Percentiles rank a stretch among this genome's conserved stretches.
These are phyloP conservation scores for Amylostereum areolatum DNA, from an alignment of 1,284 basidiomycete species.

Conservation along the genomic window DNA sequence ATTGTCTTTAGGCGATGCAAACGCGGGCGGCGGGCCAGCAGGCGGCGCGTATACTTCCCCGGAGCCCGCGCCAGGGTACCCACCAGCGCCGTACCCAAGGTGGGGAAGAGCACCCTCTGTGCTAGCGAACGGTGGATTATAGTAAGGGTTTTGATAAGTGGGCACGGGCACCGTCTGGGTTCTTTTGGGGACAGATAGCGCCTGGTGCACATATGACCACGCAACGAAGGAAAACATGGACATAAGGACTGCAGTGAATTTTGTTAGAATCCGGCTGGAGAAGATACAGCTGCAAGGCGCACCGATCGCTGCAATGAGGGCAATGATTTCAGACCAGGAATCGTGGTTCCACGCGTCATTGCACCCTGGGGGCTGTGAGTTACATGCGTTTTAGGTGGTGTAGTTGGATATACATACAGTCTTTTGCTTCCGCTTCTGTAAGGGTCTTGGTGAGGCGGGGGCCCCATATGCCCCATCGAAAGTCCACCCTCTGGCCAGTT, in stretches of 20 bases:
- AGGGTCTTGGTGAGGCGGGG: constrained; percentile 24
- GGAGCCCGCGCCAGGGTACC: background rate
- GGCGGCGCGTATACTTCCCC: constrained; percentile 25
- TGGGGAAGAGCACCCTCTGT: constrained; percentile 12
- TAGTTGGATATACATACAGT: constrained; percentile 33
- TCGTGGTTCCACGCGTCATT: constrained; percentile 46
- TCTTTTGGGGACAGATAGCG: background rate
- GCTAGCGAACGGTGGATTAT: constrained; percentile 19
- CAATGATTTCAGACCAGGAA: constrained; percentile 57
- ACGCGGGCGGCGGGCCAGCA: constrained; percentile 36
- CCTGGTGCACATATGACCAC: background rate
- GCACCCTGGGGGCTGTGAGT: constrained; percentile 41
- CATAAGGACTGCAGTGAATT: constrained; percentile 35
- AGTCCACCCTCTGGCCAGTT: constrained; percentile 13
- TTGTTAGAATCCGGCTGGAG: constrained; percentile 1
- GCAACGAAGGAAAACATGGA: constrained; percentile 43
- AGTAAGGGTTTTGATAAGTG: constrained; percentile 10
- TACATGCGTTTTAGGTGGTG: background rate
- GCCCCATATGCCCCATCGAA: constrained; percentile 19
- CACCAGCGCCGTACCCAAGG: constrained; percentile 17
- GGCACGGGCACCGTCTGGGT: constrained; percentile 8
- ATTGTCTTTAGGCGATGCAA: constrained; percentile 25
- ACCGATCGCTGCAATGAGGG: constrained; percentile 49
- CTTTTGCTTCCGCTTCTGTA: constrained; percentile 29
- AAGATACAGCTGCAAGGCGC: constrained; percentile 15